These are phyloP conservation scores for Phytophthora quininea DNA, from an alignment of 352 stramenopile genomes.

Conservation along the genomic window DNA sequence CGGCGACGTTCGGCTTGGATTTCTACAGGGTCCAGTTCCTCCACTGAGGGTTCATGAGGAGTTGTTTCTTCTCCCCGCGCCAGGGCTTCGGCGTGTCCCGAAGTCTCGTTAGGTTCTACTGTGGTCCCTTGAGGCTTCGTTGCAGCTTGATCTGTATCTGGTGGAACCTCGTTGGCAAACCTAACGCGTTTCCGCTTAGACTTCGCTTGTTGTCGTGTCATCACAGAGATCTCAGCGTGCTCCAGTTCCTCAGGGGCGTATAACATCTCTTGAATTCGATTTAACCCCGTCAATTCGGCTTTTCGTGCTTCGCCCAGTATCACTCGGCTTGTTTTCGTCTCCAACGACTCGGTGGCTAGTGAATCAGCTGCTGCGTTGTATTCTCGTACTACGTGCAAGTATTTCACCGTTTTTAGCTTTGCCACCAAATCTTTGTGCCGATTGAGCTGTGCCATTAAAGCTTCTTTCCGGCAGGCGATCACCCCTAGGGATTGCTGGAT, in stretches of 20 bases:
- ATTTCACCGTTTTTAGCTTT: neutral
- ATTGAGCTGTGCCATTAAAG: neutral
- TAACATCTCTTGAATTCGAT: constrained; percentile 8
- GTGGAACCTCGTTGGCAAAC: constrained; percentile 2
- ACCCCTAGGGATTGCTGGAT: neutral
- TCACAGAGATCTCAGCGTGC: neutral
- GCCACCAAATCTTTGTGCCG: neutral
- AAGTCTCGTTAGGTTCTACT: no score
- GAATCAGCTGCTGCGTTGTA: neutral
- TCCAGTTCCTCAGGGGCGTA: neutral
- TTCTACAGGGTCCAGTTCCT: neutral
- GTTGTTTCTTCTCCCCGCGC: neutral
- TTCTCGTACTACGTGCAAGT: neutral
- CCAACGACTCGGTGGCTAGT: neutral
- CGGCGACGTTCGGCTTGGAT: constrained; percentile 6
- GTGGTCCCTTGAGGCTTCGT: neutral
- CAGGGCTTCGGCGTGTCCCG: neutral
- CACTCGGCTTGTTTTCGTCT: neutral
- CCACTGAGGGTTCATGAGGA: neutral
- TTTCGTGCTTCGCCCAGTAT: neutral
- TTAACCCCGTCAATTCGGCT: neutral
- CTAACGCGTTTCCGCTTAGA: neutral
- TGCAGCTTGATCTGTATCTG: neutral
- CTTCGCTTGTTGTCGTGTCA: constrained; percentile 2
- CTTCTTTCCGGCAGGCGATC: neutral